phyloP scores from a whole-genome alignment of 305 asterid genomes.

The Fraxinus sp. region DNA sequence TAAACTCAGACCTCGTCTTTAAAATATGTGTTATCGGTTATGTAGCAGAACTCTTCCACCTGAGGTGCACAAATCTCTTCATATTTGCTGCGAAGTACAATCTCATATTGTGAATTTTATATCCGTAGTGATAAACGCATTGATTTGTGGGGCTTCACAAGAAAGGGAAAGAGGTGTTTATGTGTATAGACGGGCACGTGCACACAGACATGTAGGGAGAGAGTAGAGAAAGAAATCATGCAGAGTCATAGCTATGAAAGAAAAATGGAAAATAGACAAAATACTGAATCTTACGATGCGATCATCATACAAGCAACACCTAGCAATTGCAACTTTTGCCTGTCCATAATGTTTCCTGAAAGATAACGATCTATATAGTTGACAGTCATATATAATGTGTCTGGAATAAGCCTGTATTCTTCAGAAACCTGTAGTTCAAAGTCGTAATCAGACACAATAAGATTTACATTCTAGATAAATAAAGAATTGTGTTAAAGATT shows the following conservation, averaged over 20 bases:
- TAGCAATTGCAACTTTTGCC: conserved; percentile 67
- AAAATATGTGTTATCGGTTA: conserved; percentile 60
- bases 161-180: background rate
- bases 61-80: conserved; percentile 76
- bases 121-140: no score
- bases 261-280: background rate
- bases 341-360: conserved; percentile 59
- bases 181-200: no score
- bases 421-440: conserved; percentile 53
- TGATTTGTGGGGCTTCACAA: background rate
- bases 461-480: background rate
- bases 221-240: no score
- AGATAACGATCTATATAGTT: conserved; percentile 72
- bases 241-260: background rate
- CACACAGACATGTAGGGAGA: background rate
- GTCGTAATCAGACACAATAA: conserved; percentile 2
- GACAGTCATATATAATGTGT: conserved; percentile 66
- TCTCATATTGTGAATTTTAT: background rate
- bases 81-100: conserved; percentile 51
- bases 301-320: conserved; percentile 82
- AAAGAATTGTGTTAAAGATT: background rate
- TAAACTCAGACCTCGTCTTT: conserved; percentile 52
- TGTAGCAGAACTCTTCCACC: conserved; percentile 62
- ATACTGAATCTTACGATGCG: conserved; percentile 63
- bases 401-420: conserved; percentile 71